Conservation (phyloP, 2,329 filamentous ascomycete genomes). For the Fusarium avenaceum region DNA sequence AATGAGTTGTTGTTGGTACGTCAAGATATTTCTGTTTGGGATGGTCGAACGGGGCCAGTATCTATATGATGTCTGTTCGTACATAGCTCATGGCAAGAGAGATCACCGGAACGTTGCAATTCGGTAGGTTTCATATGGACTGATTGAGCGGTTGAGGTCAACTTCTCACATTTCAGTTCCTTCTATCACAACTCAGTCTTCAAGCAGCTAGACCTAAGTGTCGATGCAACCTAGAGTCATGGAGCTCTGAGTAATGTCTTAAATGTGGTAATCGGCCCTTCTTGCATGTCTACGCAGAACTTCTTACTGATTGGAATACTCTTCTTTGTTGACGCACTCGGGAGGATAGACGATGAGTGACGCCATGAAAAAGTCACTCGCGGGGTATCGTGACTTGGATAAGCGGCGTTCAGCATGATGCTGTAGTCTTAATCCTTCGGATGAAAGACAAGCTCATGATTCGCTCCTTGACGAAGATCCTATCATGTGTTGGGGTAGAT, state of each 20-base stretch:
- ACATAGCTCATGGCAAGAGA: not conserved
- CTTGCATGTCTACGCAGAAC: not conserved
- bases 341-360: not conserved
- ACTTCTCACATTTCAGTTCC: too few relatives aligned
- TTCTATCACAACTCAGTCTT: not conserved
- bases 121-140: not conserved
- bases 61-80: conserved; percentile 1
- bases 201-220: not conserved
- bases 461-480: not conserved
- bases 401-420: not conserved
- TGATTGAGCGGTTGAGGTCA: too few relatives aligned
- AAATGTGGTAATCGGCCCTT: not conserved
- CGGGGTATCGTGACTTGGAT: not conserved
- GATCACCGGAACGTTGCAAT: conserved; percentile 8
- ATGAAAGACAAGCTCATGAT: not conserved
- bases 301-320: not conserved
- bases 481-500: not conserved
- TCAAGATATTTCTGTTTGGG: not conserved
- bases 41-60: not conserved
- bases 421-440: not conserved
- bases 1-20: not conserved
- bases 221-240: not conserved
- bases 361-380: not conserved
- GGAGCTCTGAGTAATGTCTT: not conserved
- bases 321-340: not conserved